Evolutionary conservation across 306 rosid genomes (phyloP).

Genomic region (Potentilla sterilis): DNA sequence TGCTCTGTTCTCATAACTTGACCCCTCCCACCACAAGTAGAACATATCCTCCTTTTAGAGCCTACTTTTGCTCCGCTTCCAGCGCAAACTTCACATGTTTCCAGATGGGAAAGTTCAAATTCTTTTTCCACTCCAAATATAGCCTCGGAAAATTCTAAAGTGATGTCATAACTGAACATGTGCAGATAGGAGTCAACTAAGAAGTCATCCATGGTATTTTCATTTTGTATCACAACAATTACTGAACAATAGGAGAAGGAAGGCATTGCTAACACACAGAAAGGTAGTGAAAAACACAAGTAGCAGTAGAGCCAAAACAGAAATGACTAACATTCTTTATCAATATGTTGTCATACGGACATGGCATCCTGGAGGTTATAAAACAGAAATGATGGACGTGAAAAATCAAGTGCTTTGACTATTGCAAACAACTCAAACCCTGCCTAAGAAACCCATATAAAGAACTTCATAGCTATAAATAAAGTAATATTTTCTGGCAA

Average conservation of each 20-base stretch:
- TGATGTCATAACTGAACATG: conserved; percentile 80
- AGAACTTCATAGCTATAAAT: neutral
- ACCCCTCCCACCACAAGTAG: conserved; percentile 99
- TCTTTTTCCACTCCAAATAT: conserved; percentile 91
- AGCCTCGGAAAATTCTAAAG: conserved; percentile 79
- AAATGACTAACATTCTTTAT: neutral
- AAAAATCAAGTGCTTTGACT: neutral
- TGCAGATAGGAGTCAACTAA: conserved; percentile 36
- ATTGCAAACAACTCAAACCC: conserved; percentile 2
- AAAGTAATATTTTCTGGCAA: conserved; percentile 7
- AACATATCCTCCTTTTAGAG: conserved; percentile 85
- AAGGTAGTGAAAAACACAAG: neutral
- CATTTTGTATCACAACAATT: neutral
- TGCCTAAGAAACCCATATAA: neutral
- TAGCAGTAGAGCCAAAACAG: neutral
- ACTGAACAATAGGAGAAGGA: conserved; percentile 18
- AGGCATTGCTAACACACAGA: neutral
- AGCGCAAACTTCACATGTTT: conserved; percentile 83
- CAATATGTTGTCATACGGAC: neutral
- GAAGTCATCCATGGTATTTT: conserved; percentile 1
- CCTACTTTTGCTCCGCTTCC: conserved; percentile 87
- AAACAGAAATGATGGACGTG: neutral
- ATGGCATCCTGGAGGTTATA: neutral
- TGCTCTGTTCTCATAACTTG: conserved; percentile 99
- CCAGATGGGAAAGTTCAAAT: conserved; percentile 89